A percentile compares a stretch with the other conserved stretches of the same genome.
Conservation (phyloP, 164 flowering plant species). For the Buxus sempervirens region DNA sequence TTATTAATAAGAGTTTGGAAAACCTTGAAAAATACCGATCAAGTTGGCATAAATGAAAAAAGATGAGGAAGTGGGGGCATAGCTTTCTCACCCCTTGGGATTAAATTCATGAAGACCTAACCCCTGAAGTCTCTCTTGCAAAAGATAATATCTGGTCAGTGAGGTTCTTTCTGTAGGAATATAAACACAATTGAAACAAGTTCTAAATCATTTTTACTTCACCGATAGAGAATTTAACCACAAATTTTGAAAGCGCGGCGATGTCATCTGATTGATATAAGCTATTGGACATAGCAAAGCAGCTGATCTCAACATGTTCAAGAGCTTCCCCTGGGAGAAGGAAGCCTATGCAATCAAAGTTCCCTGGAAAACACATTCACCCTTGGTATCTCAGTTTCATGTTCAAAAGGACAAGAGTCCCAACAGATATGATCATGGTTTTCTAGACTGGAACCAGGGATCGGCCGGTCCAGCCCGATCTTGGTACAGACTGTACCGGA, state of each 20-base stretch:
- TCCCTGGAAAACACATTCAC: conserved; percentile 37
- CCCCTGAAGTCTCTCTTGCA: conserved; percentile 36
- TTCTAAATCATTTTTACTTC: conserved; percentile 37
- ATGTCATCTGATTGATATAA: conserved; percentile 49
- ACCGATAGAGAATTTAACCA: conserved; percentile 43
- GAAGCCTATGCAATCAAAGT: conserved; percentile 69
- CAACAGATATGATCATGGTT: too few relatives aligned
- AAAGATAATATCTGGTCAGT: background rate
- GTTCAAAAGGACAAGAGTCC: background rate
- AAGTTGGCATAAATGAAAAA: too few relatives aligned
- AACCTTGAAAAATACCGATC: too few relatives aligned
- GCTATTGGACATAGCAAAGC: conserved; percentile 79
- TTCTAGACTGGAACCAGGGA: too few relatives aligned
- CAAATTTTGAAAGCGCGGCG: conserved; percentile 38
- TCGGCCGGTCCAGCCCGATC: too few relatives aligned
- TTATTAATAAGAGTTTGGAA: too few relatives aligned
- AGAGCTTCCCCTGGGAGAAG: conserved; percentile 41
- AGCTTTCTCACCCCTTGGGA: conserved; percentile 50
- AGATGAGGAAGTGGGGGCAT: background rate
- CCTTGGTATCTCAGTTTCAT: background rate
- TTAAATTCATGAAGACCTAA: conserved; percentile 49
- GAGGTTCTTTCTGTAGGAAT: background rate
- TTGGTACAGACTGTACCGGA: too few relatives aligned
- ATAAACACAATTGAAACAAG: background rate
- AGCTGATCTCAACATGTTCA: conserved; percentile 56